These are phyloP conservation scores for Trypanosoma congolense DNA, from an alignment of 208 protist species.

Conservation along the genomic window DNA sequence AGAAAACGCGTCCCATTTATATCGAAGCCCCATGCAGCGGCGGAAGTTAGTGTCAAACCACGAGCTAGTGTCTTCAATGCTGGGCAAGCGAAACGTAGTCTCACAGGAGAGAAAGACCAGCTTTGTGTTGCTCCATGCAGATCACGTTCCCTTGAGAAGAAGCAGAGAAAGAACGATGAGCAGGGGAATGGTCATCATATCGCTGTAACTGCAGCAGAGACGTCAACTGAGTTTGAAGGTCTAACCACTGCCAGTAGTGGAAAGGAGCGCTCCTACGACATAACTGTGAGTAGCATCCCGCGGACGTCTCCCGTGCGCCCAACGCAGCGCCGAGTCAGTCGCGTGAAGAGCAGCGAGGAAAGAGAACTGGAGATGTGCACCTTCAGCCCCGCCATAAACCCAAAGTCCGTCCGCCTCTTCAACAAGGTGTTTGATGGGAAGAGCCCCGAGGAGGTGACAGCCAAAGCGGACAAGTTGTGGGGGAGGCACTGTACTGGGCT, in stretches of 20 bases:
- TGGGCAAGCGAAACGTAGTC: too few relatives aligned
- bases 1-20: too few relatives aligned
- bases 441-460: neutral
- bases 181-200: too few relatives aligned
- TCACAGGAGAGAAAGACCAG: too few relatives aligned
- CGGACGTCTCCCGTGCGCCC: neutral
- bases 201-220: neutral
- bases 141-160: too few relatives aligned
- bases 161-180: too few relatives aligned
- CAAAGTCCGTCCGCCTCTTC: constrained; percentile 24
- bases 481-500: too few relatives aligned
- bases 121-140: too few relatives aligned
- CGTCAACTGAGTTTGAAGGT: neutral
- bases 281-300: neutral
- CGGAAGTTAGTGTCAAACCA: too few relatives aligned
- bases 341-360: constrained; percentile 13
- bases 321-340: neutral
- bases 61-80: too few relatives aligned
- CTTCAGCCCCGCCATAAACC: constrained; percentile 31
- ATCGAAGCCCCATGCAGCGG: too few relatives aligned
- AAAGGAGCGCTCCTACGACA: neutral
- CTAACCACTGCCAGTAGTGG: neutral
- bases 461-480: neutral
- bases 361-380: constrained; percentile 25
- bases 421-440: constrained; percentile 20